Evolutionary conservation across 2,329 filamentous ascomycete species (phyloP), one percentile per base, ranked within the genome.

Genomic region (Tolypocladium tundrense): DNA sequence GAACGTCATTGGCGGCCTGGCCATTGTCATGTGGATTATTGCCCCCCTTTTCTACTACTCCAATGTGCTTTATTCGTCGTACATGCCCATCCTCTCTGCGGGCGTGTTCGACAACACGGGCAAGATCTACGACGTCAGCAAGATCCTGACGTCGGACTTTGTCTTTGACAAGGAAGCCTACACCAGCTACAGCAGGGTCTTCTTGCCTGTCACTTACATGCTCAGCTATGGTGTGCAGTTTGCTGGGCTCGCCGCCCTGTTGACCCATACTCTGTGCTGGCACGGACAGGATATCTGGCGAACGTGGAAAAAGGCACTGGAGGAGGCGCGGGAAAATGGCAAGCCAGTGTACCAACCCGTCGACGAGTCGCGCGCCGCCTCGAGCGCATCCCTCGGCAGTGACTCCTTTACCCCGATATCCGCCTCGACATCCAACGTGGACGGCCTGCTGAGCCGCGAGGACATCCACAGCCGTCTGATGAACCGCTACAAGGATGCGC

Each of bases 141-240:
- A 83, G 63, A 91, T 96, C 45, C 75, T 96, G 48, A 93, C 89
- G 0, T 64, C 82, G 0, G 86, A 93, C 48, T 94, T 91, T 61
- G 69, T 91, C 41, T 93, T 96, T 65, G 88, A 95, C 66, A 77
- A 81, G 60, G 80, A 84, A 24, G 88, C 89, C 21, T 96, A 95
- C 71, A 77, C 85, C 53, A 81, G 79, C n/a, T 95, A 95, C 72
- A 93, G 89, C 64, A 84, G 88, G 21, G 88, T 95, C 1, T 96
- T 92, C 63, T 74, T 95, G 10, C 90, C 91, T 1, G 91, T 94
- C 60, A 94, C 91, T 0, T 96, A 94, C 67, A 88, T 92, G 24
- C 78, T 95, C 45, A 92, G 89, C 67, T 96, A 95, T 64, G 90
- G 87, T 3, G 81, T 95, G 31, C 90, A 94, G 66, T 95, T 96